Conservation (phyloP, 2,329 filamentous ascomycete genomes). For the Trichoderma koningii region DNA sequence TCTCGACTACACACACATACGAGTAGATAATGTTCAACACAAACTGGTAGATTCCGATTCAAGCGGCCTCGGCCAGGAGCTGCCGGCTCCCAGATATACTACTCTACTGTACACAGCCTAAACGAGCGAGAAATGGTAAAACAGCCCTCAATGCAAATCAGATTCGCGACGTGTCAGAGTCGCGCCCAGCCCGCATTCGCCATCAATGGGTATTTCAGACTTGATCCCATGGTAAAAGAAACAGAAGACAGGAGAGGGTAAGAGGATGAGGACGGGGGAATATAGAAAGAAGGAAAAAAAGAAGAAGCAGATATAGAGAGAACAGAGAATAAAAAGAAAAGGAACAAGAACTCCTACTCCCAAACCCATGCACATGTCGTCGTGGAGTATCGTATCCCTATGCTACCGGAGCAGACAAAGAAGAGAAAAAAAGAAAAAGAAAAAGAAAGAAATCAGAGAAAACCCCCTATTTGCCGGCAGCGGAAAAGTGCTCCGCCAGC, state of each 20-base stretch:
- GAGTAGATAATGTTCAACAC: background rate
- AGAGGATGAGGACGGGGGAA: background rate
- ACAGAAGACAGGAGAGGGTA: background rate
- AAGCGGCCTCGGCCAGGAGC: constrained; percentile 11
- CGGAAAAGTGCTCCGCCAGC: constrained; percentile 59
- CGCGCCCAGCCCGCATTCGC: constrained; percentile 26
- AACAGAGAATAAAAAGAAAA: background rate
- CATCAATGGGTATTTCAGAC: constrained; percentile 26
- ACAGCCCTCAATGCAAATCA: background rate
- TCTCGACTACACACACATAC: background rate
- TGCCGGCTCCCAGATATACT: constrained; percentile 1
- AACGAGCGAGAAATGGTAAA: background rate
- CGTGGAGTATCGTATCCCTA: constrained; percentile 12
- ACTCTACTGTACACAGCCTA: constrained; percentile 13
- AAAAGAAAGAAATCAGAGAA: constrained; percentile 25
- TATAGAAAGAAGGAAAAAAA: background rate
- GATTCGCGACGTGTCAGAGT: constrained; percentile 16
- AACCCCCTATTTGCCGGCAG: constrained; percentile 45
- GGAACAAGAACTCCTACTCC: constrained; percentile 22
- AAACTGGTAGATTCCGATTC: constrained; percentile 19
- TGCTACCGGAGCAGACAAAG: background rate
- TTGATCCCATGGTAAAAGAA: constrained; percentile 12
- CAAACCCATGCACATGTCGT: constrained; percentile 17
- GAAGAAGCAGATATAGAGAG: background rate
- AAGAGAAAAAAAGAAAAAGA: background rate